Evolutionary conservation across 345 rosid species (phyloP), one percentile per base, ranked within the genome.

Genomic region (Tarenaya hassleriana): DNA sequence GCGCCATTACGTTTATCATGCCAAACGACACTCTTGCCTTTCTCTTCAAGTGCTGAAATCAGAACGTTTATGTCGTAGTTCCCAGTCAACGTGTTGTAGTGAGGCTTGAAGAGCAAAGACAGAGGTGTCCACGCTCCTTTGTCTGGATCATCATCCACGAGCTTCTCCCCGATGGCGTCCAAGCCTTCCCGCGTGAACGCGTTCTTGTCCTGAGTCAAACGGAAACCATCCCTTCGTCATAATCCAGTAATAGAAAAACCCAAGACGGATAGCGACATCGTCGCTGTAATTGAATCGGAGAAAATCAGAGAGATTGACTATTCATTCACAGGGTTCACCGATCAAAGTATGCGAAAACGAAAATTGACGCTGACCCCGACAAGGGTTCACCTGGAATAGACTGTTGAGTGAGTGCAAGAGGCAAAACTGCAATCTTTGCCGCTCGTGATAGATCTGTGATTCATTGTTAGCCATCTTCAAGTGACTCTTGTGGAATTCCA

Each of bases 1-100:
- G 89, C 91, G 33, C 77, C 69, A 41, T 16, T 56, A 20, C 99
- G 76, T 18, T 70, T 73, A 62, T 88, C 95, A 53, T 92, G 95
- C 97, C 95, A 92, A 40, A 41, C 70, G 0, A 88, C 91, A 35
- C 60, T 61, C 70, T 79, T 83, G 8, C 81, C 82, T 67, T 68
- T 80, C 31, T 57, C 80, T 68, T 85, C 81, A 44, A 88, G 79
- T 3, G 94, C 86, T 7, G 89, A 66, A 5, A 85, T 77, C 47
- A 92, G 68, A 29, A 88, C 98, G 58, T 88, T 92, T 16, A 83
- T 70, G 61, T 88, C 97, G 38, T 92, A 83, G 66, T 92, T 88
- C 7, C 97, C 94, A 0, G 94, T 88, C 13, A 92, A 48, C 0
- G 77, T 52, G 47, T 85, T 88, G 66, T 83, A 88, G 60, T 85